Conservation (phyloP, 2,329 filamentous ascomycete species). For the Dactylellina leptospora region DNA sequence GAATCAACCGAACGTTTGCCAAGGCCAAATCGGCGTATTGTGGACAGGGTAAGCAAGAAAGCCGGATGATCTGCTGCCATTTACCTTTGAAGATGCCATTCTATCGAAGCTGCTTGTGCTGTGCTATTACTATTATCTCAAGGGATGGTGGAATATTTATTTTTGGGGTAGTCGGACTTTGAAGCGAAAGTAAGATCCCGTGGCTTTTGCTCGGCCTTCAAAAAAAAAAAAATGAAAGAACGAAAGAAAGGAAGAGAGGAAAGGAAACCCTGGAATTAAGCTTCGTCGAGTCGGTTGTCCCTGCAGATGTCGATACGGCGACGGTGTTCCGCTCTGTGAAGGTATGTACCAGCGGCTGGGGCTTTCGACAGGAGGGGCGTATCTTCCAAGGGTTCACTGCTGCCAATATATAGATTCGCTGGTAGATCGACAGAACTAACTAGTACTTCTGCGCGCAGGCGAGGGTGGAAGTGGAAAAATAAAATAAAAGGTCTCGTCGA, state of each 20-base stretch:
- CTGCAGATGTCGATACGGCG: slow-evolving; percentile 38
- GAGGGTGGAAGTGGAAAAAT: slow-evolving; percentile 10
- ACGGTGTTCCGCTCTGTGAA: slow-evolving; percentile 24
- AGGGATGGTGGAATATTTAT: slow-evolving; percentile 5
- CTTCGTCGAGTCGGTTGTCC: slow-evolving; percentile 40
- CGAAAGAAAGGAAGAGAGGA: too few species aligned
- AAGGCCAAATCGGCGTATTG: slow-evolving; percentile 52
- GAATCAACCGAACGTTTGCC: slow-evolving; percentile 38
- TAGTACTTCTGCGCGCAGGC: slow-evolving; percentile 10
- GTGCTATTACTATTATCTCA: slow-evolving; percentile 34
- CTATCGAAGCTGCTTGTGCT: slow-evolving; percentile 2
- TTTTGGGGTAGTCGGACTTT: slow-evolving; percentile 10
- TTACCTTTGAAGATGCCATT: slow-evolving; percentile 54
- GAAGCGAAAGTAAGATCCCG: slow-evolving; percentile 10
- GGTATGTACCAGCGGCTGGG: slow-evolving; percentile 21
- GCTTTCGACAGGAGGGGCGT: slow-evolving; percentile 22
- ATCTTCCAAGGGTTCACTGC: slow-evolving; percentile 32
- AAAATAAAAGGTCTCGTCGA: slow-evolving; percentile 30
- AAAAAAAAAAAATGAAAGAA: slow-evolving; percentile 20
- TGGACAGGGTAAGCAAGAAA: slow-evolving; percentile 48
- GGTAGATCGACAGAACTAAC: slow-evolving; percentile 48
- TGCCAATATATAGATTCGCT: slow-evolving; percentile 44
- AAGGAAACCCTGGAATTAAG: slow-evolving; percentile 44
- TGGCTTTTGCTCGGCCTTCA: slow-evolving; percentile 14
- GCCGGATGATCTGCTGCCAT: slow-evolving; percentile 47